Conservation (phyloP, 2,329 filamentous ascomycete species). For the Aspergillus costaricaensis region DNA sequence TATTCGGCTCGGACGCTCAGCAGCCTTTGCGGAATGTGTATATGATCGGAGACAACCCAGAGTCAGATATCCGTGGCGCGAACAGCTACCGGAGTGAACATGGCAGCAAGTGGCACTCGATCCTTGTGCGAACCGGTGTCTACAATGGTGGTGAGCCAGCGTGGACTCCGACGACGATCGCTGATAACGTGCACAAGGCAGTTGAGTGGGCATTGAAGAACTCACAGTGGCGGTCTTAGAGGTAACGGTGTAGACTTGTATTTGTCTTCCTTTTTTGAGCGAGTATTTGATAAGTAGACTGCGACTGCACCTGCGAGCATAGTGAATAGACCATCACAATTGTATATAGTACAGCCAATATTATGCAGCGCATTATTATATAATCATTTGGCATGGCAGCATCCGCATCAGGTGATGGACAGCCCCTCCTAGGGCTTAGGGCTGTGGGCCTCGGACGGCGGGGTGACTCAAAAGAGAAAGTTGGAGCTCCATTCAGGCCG, state of each 20-base stretch:
- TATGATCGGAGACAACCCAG: slow-evolving; percentile 91
- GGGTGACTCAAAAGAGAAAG: slow-evolving; percentile 33
- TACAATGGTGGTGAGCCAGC: slow-evolving; percentile 62
- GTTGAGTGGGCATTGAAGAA: slow-evolving; percentile 73
- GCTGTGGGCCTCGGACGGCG: slow-evolving; percentile 24
- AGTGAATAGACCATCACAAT: not conserved
- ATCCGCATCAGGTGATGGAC: slow-evolving; percentile 10
- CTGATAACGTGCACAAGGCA: slow-evolving; percentile 73
- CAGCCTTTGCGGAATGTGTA: slow-evolving; percentile 72
- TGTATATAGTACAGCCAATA: not conserved
- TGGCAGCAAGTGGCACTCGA: slow-evolving; percentile 73
- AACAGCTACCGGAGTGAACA: slow-evolving; percentile 70
- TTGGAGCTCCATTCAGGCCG: slow-evolving; percentile 12
- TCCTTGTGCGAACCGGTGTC: slow-evolving; percentile 80
- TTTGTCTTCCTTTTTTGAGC: not conserved
- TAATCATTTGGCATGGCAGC: not conserved
- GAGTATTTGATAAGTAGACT: not conserved
- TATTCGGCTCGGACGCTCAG: slow-evolving; percentile 44
- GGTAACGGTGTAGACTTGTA: not conserved
- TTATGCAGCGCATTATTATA: not conserved
- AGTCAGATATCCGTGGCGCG: slow-evolving; percentile 86
- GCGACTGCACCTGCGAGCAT: not conserved
- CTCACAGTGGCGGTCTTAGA: slow-evolving; percentile 41
- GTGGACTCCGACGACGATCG: slow-evolving; percentile 64
- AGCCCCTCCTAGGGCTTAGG: slow-evolving; percentile 41